A percentile compares a stretch with the other conserved stretches of the same genome.
Conservation (phyloP, 164 flowering plant species). For the Liquidambar formosana region DNA sequence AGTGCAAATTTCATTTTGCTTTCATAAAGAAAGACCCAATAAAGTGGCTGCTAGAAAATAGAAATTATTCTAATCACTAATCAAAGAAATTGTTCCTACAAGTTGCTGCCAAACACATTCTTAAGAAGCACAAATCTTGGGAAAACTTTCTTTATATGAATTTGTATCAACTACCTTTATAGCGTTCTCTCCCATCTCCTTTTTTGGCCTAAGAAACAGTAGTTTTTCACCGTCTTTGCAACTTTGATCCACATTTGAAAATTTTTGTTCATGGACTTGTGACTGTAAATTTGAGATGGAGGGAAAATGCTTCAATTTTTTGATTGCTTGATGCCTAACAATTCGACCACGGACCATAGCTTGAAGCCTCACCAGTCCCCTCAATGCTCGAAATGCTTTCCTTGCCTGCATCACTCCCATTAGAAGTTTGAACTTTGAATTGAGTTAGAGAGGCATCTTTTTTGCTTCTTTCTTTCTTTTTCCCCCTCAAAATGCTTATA, state of each 20-base stretch:
- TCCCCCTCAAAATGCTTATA: too few species aligned
- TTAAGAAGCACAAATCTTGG: not conserved
- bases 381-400: slow-evolving; percentile 81
- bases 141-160: not conserved
- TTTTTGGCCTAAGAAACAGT: slow-evolving; percentile 18
- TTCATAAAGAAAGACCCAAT: too few species aligned
- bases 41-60: too few species aligned
- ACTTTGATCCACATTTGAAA: slow-evolving; percentile 14
- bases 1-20: too few species aligned
- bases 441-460: too few species aligned
- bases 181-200: slow-evolving; percentile 23
- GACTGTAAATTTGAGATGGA: slow-evolving; percentile 38
- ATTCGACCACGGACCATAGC: slow-evolving; percentile 76
- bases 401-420: slow-evolving; percentile 58
- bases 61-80: too few species aligned
- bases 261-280: slow-evolving; percentile 25
- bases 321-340: slow-evolving; percentile 53
- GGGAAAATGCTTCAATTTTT: slow-evolving; percentile 35
- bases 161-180: slow-evolving; percentile 15
- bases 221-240: slow-evolving; percentile 14
- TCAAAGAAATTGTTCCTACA: too few species aligned
- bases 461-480: too few species aligned
- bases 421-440: not conserved
- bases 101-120: too few species aligned
- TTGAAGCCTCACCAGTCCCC: slow-evolving; percentile 84